Evolutionary conservation across 1,284 basidiomycete genomes (phyloP), one percentile per base, ranked within the genome.

Genomic region (Macrocystidia cucumis): DNA sequence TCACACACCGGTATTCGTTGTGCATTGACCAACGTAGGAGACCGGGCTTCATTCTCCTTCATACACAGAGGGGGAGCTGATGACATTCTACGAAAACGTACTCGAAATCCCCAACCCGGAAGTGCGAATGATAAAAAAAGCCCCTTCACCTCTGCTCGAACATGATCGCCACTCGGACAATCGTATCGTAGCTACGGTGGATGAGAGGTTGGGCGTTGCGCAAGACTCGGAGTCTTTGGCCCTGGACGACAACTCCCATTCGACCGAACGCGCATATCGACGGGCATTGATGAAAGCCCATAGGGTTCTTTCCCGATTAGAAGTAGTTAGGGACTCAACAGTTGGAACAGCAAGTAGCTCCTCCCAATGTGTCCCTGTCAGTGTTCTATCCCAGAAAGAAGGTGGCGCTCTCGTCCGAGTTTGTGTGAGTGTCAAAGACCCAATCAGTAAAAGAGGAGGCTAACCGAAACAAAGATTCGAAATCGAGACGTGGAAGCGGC

Each of bases 41-140:
- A 44, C 52, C 16, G 50, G 48, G 12, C 36, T 56, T 2, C 59
- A 61, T 14, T 43, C 54, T 1, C 52, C 58, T 2, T 44, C 50
- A 2, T 76, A 67, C 47, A 60, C 67, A 0, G 75, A 78, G 46
- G 57, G 63, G 9, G 68, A 75, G 4, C 54, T 78, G 1, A 34
- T 68, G 29, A 42, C 53, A 1, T 47, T 78, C 29, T 78, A 77
- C 45, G 63, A 74, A 42, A 72, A 76, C 39, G 50, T 78, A 9
- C 62, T 78, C 11, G 60, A 66, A 1, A 45, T 63, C 26, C 57
- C 65, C 3, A 22, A 46, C n/a, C n/a, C n/a, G 3, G 39, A 42
- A 19, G 40, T 39, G 13, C 33, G 47, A 17, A 30, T 28, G n/a
- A 20, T 39, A 1, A 32, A 45, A 19, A 26, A 39, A 9, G 40